phyloP scores from a whole-genome alignment of 2,329 filamentous ascomycete species.

The Parafenestella ontariensis region DNA sequence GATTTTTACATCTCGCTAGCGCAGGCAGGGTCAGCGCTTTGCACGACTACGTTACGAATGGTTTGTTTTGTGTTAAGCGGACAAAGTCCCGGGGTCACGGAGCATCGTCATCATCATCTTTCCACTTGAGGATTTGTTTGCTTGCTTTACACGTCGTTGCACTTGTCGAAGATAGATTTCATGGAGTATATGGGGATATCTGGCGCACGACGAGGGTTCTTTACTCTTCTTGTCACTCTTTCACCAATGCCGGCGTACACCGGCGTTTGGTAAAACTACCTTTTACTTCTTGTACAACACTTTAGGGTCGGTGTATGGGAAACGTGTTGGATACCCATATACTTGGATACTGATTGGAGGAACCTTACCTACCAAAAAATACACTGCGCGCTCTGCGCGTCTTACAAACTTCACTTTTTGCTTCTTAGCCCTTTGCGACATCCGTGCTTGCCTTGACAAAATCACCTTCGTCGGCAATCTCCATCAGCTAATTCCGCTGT shows the following conservation, averaged over 20 bases:
- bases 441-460: background rate
- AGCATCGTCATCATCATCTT: conserved; percentile 15
- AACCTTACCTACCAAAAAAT: conserved; percentile 17
- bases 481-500: background rate
- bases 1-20: conserved; percentile 42
- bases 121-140: conserved; percentile 19
- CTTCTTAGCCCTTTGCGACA: background rate
- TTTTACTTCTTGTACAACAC: conserved; percentile 37
- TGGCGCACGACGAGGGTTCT: conserved; percentile 4
- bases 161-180: conserved; percentile 15
- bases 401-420: conserved; percentile 1
- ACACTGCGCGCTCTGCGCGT: conserved; percentile 6
- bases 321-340: conserved; percentile 24
- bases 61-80: conserved; percentile 33
- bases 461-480: background rate
- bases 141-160: conserved; percentile 14
- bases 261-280: conserved; percentile 6
- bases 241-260: conserved; percentile 8
- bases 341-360: conserved; percentile 17
- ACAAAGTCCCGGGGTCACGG: conserved; percentile 31
- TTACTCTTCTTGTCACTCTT: conserved; percentile 41
- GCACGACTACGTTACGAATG: conserved; percentile 45
- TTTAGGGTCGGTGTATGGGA: conserved; percentile 26
- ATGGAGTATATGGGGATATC: conserved; percentile 31
- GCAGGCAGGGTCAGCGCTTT: conserved; percentile 51